Evolutionary conservation across 1,284 basidiomycete species (phyloP), one percentile per base, ranked within the genome.

Genomic region (Waitea zeae): DNA sequence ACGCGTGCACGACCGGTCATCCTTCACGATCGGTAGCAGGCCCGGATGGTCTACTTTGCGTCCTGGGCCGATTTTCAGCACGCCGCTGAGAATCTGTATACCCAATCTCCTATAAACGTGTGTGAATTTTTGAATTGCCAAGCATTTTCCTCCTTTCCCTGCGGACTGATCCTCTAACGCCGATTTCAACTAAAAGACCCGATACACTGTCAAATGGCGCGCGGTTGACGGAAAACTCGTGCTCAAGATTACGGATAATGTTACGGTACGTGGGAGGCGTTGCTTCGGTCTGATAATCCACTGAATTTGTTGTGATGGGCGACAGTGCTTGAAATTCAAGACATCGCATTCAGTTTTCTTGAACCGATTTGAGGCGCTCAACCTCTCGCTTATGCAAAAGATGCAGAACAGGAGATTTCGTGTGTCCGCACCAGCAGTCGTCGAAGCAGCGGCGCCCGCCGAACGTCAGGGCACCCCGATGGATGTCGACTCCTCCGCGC

Each of bases 301-400:
- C 35, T 18, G 22, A 19, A 12, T 24, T 33, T 26, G 5, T 22
- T 33, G 7, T 9, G 6, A 7, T 3, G 12, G 7, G 6, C 13
- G 36, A 11, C 51, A 93, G 89, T 90, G 87, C 52, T 62, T 95
- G 49, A 93, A 90, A 56, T 96, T 90, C 65, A 87, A 89, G 53
- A 92, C 90, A 1, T 75, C 79, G 46, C 92, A 87, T 1, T 84
- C 84, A 31, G 78, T 92, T 50, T 89, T 88, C 57, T 72, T 96
- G 43, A 92, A 93, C 60, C 78, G 90, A 43, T 93, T 96, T 57
- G 90, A 96, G 55, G 66, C 78, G 3, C 67, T 96, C 44, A 95
- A 90, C 51, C 67, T 81, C 35, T 67, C 75, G 4, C 58, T 89
- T 36, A 81, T 82, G 62, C 68, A 75, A 45, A 79, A 78, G 53